Percentiles rank a stretch among this genome's conserved stretches.
These are phyloP conservation scores for Zymoseptoria brevis DNA, from an alignment of 2,329 filamentous ascomycete genomes.

Conservation along the genomic window DNA sequence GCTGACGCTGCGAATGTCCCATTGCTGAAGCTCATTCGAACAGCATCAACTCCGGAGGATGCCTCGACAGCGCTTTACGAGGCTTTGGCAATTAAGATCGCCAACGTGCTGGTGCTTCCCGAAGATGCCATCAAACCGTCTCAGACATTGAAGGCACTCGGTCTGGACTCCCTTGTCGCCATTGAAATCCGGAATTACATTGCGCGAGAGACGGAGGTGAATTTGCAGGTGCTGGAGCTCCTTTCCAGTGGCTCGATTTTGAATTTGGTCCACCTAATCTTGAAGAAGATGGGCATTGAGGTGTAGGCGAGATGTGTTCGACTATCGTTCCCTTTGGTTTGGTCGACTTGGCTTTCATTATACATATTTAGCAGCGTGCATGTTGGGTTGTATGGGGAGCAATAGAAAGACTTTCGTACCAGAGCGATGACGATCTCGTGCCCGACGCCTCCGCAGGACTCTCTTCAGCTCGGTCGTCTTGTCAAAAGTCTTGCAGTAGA, in stretches of 20 bases:
- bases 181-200: slow-evolving; percentile 4
- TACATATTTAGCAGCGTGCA: not conserved
- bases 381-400: not conserved
- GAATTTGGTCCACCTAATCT: not conserved
- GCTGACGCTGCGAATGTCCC: not conserved
- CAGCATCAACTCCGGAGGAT: not conserved
- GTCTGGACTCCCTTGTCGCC: slow-evolving; percentile 1
- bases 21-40: not conserved
- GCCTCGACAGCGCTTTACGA: not conserved
- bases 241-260: slow-evolving; percentile 1
- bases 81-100: not conserved
- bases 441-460: too few species aligned
- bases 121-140: not conserved
- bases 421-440: too few species aligned
- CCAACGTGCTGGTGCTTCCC: not conserved
- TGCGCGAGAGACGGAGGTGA: slow-evolving; percentile 1
- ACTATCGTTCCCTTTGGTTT: not conserved
- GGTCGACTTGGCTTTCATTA: not conserved
- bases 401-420: too few species aligned
- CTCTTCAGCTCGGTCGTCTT: too few species aligned
- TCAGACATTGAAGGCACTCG: not conserved
- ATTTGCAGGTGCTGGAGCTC: slow-evolving; percentile 2
- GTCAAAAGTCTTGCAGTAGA: not conserved
- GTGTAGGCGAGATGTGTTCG: not conserved
- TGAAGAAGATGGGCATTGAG: not conserved